Evolutionary conservation across 1,284 basidiomycete species (phyloP).

Genomic region (Fomitopsis palustris): DNA sequence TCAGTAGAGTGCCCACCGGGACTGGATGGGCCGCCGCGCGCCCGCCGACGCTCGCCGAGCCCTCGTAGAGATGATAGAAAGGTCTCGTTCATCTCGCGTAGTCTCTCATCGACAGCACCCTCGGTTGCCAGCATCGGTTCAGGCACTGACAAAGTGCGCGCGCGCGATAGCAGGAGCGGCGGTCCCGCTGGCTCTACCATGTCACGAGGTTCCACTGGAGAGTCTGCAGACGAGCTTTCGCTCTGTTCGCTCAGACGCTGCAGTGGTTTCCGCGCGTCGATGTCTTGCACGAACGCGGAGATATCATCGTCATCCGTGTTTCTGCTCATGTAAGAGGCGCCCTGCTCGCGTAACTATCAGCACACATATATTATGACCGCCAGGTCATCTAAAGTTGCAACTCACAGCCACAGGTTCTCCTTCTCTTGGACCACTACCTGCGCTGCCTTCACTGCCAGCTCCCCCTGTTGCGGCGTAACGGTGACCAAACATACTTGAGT

Average conservation of each 20-base stretch:
- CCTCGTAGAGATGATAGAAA: constrained; percentile 53
- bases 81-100: constrained; percentile 60
- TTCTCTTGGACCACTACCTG: constrained; percentile 34
- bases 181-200: not conserved
- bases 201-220: not conserved
- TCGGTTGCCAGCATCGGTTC: constrained; percentile 51
- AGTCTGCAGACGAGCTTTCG: not conserved
- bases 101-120: constrained; percentile 57
- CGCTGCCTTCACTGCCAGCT: constrained; percentile 38
- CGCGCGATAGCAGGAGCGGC: constrained; percentile 8
- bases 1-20: not conserved
- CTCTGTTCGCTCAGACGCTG: constrained; percentile 31
- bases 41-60: constrained; percentile 24
- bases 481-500: constrained; percentile 70
- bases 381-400: not conserved
- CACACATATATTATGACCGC: not conserved
- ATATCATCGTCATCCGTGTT: constrained; percentile 72
- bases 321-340: constrained; percentile 42
- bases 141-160: constrained; percentile 18
- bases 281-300: constrained; percentile 70
- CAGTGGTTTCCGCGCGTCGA: constrained; percentile 64
- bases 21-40: constrained; percentile 8
- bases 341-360: constrained; percentile 21
- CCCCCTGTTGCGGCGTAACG: constrained; percentile 46
- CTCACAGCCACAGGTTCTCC: constrained; percentile 33